phyloP scores from a whole-genome alignment of 2,329 filamentous ascomycete genomes.

The Fusarium nygamai region DNA sequence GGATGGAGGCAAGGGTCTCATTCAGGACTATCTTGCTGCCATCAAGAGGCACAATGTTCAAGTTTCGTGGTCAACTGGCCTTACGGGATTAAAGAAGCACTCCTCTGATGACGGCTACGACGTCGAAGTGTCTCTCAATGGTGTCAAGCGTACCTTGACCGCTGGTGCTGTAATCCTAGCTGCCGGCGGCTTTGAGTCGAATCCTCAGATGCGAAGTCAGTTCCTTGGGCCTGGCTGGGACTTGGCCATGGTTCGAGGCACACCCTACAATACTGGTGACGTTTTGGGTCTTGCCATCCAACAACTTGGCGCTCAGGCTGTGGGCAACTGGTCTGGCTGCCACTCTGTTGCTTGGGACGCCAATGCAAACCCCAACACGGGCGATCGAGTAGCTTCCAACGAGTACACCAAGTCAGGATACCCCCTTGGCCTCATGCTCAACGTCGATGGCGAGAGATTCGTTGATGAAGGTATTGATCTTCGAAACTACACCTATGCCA shows the following conservation, averaged over 20 bases:
- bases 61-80: conserved; percentile 7
- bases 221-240: conserved; percentile 54
- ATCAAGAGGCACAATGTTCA: not conserved
- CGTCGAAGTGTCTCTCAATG: not conserved
- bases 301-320: not conserved
- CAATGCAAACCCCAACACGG: conserved; percentile 9
- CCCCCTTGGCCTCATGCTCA: conserved; percentile 13
- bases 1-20: conserved; percentile 12
- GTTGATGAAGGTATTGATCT: conserved; percentile 13
- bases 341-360: conserved; percentile 18
- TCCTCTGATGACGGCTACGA: not conserved
- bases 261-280: conserved; percentile 23
- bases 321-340: conserved; percentile 6
- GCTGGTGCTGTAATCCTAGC: not conserved
- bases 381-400: conserved; percentile 10
- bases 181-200: conserved; percentile 50
- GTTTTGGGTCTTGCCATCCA: not conserved
- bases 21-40: conserved; percentile 9
- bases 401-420: conserved; percentile 21
- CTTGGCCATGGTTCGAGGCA: conserved; percentile 43
- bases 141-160: accelerated
- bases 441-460: not conserved
- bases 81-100: not conserved
- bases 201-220: conserved; percentile 64
- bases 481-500: conserved; percentile 19